Conservation (phyloP, 2,329 filamentous ascomycete species). For the Mycocentrospora acerina region DNA sequence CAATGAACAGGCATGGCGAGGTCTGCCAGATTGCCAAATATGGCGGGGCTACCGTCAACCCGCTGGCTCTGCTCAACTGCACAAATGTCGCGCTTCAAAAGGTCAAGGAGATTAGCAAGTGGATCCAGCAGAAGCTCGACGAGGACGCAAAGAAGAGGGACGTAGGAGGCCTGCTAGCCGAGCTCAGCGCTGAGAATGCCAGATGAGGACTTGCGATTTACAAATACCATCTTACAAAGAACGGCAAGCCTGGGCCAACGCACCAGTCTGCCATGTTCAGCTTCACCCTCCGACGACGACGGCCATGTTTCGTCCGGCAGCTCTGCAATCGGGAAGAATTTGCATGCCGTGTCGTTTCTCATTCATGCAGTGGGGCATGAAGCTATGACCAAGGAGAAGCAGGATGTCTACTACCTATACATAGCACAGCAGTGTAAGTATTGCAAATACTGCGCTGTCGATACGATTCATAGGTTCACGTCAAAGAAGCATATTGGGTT, state of each 20-base stretch:
- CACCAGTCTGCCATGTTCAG: conserved; percentile 8
- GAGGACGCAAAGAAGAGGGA: conserved; percentile 78
- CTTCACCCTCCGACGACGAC: conserved; percentile 6
- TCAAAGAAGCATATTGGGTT: conserved; percentile 1
- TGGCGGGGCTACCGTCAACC: conserved; percentile 80
- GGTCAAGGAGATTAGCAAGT: conserved; percentile 74
- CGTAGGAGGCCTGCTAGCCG: conserved; percentile 74
- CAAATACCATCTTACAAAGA: conserved; percentile 14
- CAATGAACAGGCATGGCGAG: conserved; percentile 85
- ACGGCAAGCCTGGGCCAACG: conserved; percentile 11
- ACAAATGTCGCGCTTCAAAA: conserved; percentile 73
- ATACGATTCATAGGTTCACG: conserved; percentile 5
- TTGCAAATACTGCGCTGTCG: conserved; percentile 4
- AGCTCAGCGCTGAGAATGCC: conserved; percentile 83
- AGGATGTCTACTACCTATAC: too few relatives aligned
- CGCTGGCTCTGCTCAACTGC: conserved; percentile 74
- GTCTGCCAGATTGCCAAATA: conserved; percentile 90
- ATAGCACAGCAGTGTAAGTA: background rate
- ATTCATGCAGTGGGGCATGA: background rate
- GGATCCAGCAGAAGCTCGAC: conserved; percentile 72
- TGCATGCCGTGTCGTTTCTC: too few relatives aligned
- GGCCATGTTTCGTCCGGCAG: conserved; percentile 23
- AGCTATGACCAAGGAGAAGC: background rate
- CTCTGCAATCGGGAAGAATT: background rate
- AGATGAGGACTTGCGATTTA: conserved; percentile 53